These are phyloP conservation scores for Fraxinus nigra DNA, from an alignment of 305 asterid genomes.

Conservation along the genomic window DNA sequence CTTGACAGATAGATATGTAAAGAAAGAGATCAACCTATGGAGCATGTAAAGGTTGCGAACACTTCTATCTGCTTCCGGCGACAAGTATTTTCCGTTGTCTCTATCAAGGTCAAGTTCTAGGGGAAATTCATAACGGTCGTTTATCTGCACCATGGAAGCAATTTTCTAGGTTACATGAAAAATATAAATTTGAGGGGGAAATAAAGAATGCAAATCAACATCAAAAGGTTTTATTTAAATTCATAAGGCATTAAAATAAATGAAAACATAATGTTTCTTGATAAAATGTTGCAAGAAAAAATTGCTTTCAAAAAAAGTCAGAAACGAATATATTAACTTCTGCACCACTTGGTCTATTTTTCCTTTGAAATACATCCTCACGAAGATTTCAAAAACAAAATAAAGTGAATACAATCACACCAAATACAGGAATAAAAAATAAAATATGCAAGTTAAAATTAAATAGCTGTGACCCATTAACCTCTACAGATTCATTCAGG, in stretches of 20 bases:
- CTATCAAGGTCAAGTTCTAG: slow-evolving; percentile 44
- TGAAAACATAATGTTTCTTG: background rate
- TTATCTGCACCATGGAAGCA: slow-evolving; percentile 31
- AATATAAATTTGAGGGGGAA: background rate
- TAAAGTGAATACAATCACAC: background rate
- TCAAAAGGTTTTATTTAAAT: background rate
- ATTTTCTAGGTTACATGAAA: background rate
- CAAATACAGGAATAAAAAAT: background rate
- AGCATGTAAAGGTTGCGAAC: slow-evolving; percentile 40
- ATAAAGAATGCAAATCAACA: background rate
- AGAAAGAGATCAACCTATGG: slow-evolving; percentile 28
- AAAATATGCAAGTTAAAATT: background rate
- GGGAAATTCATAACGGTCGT: slow-evolving; percentile 42
- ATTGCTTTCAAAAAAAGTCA: background rate
- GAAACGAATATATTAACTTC: background rate
- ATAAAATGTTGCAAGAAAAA: background rate
- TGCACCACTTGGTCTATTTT: background rate
- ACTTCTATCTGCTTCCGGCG: slow-evolving; percentile 42
- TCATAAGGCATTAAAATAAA: background rate
- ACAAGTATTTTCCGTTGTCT: slow-evolving; percentile 42
- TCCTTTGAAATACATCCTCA: background rate
- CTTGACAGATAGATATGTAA: background rate
- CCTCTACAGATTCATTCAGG: background rate
- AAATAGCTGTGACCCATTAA: background rate
- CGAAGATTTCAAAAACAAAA: background rate